These are phyloP conservation scores for Piper betle DNA, from an alignment of 164 flowering plant species.

Conservation along the genomic window DNA sequence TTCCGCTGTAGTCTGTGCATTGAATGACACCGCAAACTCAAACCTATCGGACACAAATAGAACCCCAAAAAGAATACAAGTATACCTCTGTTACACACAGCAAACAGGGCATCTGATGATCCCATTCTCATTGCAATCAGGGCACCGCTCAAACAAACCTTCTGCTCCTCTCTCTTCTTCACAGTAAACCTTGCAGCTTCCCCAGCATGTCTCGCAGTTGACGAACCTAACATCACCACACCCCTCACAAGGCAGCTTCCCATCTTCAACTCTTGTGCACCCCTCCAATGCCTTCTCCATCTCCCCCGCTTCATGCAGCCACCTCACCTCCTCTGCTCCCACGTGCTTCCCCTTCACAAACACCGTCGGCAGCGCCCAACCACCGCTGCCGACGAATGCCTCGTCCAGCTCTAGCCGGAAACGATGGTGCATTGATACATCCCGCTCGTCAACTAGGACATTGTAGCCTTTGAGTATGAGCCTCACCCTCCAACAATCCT, in stretches of 20 bases:
- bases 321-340: constrained; percentile 61
- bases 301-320: constrained; percentile 66
- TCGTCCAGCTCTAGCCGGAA: constrained; percentile 66
- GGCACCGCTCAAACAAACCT: constrained; percentile 61
- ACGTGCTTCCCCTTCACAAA: constrained; percentile 51
- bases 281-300: constrained; percentile 45
- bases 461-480: constrained; percentile 52
- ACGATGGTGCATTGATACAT: constrained; percentile 78
- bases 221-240: constrained; percentile 85
- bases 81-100: constrained; percentile 21
- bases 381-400: constrained; percentile 25
- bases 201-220: constrained; percentile 74
- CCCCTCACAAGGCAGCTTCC: constrained; percentile 39
- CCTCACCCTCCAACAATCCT: constrained; percentile 65
- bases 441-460: constrained; percentile 65
- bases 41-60: too few relatives aligned
- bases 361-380: constrained; percentile 48
- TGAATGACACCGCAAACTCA: too few relatives aligned
- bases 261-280: constrained; percentile 37
- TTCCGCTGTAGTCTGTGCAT: too few relatives aligned
- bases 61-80: background rate
- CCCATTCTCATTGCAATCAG: constrained; percentile 88
- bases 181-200: constrained; percentile 72
- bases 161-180: constrained; percentile 35
- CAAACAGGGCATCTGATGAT: constrained; percentile 62